These are phyloP conservation scores for Brassica balearica DNA, from an alignment of 441 rosid genomes.

Conservation along the genomic window DNA sequence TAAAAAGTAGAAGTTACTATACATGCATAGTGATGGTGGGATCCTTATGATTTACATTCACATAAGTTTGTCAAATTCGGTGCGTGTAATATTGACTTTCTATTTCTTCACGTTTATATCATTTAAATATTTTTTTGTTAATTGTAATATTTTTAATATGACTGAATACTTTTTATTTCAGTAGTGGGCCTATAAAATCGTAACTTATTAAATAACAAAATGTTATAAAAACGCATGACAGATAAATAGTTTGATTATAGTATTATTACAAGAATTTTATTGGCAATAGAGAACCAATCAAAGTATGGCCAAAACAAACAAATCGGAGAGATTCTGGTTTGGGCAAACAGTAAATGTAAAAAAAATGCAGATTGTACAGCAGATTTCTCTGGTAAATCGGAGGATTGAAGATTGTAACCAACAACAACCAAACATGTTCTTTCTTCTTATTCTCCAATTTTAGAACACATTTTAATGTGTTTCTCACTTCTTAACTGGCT, in stretches of 20 bases:
- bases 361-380: constrained; percentile 35
- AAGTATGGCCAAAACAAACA: constrained; percentile 24
- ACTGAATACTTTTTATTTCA: too few relatives aligned
- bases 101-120: too few relatives aligned
- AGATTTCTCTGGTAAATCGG: constrained; percentile 3
- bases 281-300: constrained; percentile 8
- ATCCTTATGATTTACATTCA: too few relatives aligned
- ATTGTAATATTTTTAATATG: too few relatives aligned
- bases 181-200: too few relatives aligned
- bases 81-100: too few relatives aligned
- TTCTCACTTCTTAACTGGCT: constrained; percentile 7
- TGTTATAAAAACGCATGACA: neutral
- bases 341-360: constrained; percentile 13
- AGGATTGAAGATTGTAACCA: constrained; percentile 18
- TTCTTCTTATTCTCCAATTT: constrained; percentile 30
- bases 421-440: constrained; percentile 21
- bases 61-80: too few relatives aligned
- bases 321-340: constrained; percentile 18
- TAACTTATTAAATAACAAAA: neutral
- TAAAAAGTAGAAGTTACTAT: too few relatives aligned
- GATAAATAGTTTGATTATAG: neutral
- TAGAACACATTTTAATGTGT: constrained; percentile 30
- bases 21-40: too few relatives aligned
- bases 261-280: constrained; percentile 3
- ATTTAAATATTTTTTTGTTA: too few relatives aligned